Evolutionary conservation across 2,329 filamentous ascomycete species (phyloP).

Genomic region (Diaporthe vexans): DNA sequence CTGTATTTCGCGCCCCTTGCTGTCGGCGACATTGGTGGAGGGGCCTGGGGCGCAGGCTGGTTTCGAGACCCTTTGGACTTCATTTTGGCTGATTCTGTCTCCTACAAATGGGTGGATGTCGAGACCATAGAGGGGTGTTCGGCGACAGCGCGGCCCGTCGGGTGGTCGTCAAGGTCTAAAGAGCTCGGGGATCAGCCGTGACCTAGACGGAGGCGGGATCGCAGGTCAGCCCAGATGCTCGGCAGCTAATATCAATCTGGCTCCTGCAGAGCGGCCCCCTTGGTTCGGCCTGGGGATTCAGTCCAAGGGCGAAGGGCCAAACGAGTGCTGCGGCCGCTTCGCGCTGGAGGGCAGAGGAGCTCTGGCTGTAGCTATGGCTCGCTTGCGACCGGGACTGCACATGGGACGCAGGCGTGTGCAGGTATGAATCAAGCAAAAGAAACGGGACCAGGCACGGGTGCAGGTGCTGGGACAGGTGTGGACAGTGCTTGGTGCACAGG

Average conservation of each 20-base stretch:
- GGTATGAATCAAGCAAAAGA: conserved; percentile 17
- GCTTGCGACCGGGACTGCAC: conserved; percentile 24
- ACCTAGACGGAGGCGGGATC: conserved; percentile 22
- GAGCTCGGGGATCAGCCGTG: conserved; percentile 29
- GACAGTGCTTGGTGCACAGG: conserved; percentile 25
- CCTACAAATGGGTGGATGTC: conserved; percentile 22
- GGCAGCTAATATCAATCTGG: neutral
- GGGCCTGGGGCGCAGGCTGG: conserved; percentile 46
- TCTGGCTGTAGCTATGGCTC: conserved; percentile 30
- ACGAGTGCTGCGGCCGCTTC: conserved; percentile 18
- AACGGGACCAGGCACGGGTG: conserved; percentile 12
- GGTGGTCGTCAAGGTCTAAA: conserved; percentile 33
- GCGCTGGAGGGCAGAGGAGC: conserved; percentile 20
- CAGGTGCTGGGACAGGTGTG: conserved; percentile 10
- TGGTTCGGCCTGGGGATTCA: conserved; percentile 3
- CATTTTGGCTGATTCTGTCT: conserved; percentile 37
- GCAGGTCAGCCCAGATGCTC: conserved; percentile 33
- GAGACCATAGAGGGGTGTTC: conserved; percentile 38
- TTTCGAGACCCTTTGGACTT: conserved; percentile 50
- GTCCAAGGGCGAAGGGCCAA: conserved; percentile 5
- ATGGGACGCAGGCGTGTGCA: conserved; percentile 23
- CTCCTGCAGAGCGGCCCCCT: neutral
- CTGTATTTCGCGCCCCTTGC: conserved; percentile 71
- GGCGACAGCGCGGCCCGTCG: conserved; percentile 40
- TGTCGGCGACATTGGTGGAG: conserved; percentile 63